Evolutionary conservation across 495 filamentous ascomycete genomes (phyloP).

Genomic region (Penicillium cosmopolitanum): DNA sequence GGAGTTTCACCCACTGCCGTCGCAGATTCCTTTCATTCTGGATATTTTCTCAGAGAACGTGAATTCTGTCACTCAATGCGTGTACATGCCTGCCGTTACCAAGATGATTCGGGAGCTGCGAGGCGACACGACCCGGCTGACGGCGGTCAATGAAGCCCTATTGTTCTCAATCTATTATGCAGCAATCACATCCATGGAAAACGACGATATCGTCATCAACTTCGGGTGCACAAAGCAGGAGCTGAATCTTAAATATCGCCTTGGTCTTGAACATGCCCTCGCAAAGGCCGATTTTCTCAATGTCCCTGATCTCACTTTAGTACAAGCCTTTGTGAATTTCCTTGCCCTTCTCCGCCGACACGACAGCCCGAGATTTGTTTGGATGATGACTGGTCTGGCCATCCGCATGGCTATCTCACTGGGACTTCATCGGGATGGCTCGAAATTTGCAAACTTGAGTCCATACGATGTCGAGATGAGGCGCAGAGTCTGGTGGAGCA

Average conservation of each 20-base stretch:
- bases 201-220: slow-evolving; percentile 52
- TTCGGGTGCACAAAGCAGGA: slow-evolving; percentile 55
- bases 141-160: slow-evolving; percentile 56
- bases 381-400: slow-evolving; percentile 66
- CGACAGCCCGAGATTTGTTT: slow-evolving; percentile 52
- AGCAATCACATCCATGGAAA: slow-evolving; percentile 59
- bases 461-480: slow-evolving; percentile 74
- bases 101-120: slow-evolving; percentile 48
- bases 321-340: slow-evolving; percentile 56
- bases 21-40: slow-evolving; percentile 55
- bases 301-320: slow-evolving; percentile 35
- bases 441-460: slow-evolving; percentile 56
- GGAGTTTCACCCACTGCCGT: slow-evolving; percentile 54
- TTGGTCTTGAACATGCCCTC: slow-evolving; percentile 56
- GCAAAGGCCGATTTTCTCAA: slow-evolving; percentile 58
- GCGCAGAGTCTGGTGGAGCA: slow-evolving; percentile 74
- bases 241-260: slow-evolving; percentile 55
- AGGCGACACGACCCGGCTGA: slow-evolving; percentile 34
- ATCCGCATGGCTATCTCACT: slow-evolving; percentile 77
- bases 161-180: slow-evolving; percentile 66
- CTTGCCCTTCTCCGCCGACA: slow-evolving; percentile 50
- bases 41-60: slow-evolving; percentile 58
- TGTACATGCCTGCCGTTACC: slow-evolving; percentile 57
- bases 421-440: slow-evolving; percentile 75
- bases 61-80: slow-evolving; percentile 48